Base-by-base conservation (phyloP, 768 basidiomycete species). In the Termitomyces sp. region DNA sequence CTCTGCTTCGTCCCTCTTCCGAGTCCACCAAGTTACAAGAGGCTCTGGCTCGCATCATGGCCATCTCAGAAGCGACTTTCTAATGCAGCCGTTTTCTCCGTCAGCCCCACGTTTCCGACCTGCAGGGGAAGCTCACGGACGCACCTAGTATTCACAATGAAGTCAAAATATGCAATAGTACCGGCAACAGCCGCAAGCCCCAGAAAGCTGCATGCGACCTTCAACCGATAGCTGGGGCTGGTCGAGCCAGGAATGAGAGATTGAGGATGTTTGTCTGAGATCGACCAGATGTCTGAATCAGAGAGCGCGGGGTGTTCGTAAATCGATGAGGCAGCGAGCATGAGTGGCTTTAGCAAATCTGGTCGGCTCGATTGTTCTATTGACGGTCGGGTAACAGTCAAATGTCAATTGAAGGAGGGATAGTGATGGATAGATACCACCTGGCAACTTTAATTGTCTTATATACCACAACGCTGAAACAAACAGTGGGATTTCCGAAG, bases 281-380 rank as follows among this genome's bases (percentile, higher is more conserved):
- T 20, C 35, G 47, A 14, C 63, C 63, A 64, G 51, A 64, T 43
- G 16, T 64, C 63, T 16, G 63, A 64, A 20, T 58, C 50, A 48
- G 54, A 55, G 50, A 64, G 57, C 3, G 43, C 38, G 2, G 63
- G 63, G 48, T 64, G 63, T 50, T 64, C 60, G 55, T 64, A 64
- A 3, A 64, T 58, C 1, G 63, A 64, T n/a, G 49, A 52, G 23
- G 60, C 53, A 40, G 63, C 63, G 43, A 58, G 57, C 63, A 64
- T 64, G n/a, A 14, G 18, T 32, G 44, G 7, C 26, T 41, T 20
- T 18, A 16, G 5, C 14, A 20, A 26, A 14, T 20, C 14, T 40
- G 48, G 10, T 28, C 8, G 20, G 14, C 18, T 44, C 18, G 40
- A 20, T 46, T 26, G 41, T 14, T 28, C 40, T n/a, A 57, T 57